Evolutionary conservation across 2,329 filamentous ascomycete species (phyloP).

Genomic region (Bipolaris gigantea): DNA sequence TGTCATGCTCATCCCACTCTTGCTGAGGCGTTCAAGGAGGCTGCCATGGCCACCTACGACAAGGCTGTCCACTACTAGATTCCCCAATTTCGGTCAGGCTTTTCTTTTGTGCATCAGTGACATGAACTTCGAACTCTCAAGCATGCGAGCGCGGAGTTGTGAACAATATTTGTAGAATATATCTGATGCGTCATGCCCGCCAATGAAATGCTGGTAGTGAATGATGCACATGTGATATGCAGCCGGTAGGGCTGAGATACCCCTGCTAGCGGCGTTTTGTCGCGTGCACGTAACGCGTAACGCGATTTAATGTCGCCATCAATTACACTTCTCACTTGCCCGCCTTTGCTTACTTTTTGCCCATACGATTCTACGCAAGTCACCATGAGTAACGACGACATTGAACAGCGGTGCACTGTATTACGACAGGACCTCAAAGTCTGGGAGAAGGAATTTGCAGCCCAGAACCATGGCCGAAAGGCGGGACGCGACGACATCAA

Average conservation of each 20-base stretch:
- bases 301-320: conserved; percentile 30
- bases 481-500: conserved; percentile 77
- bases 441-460: conserved; percentile 72
- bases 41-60: conserved; percentile 93
- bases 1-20: conserved; percentile 96
- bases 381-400: conserved; percentile 34
- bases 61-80: conserved; percentile 90
- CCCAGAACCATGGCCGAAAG: conserved; percentile 66
- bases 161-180: conserved; percentile 48
- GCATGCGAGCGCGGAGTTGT: conserved; percentile 39
- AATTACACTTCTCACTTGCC: conserved; percentile 18
- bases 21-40: conserved; percentile 98
- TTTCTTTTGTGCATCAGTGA: conserved; percentile 40
- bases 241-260: conserved; percentile 26
- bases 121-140: conserved; percentile 40
- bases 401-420: conserved; percentile 77
- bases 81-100: conserved; percentile 30
- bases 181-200: conserved; percentile 37
- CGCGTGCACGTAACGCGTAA: conserved; percentile 36
- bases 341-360: conserved; percentile 12
- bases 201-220: conserved; percentile 20
- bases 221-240: conserved; percentile 9
- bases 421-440: conserved; percentile 71
- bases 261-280: conserved; percentile 22
- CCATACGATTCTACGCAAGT: conserved; percentile 11